A percentile compares a stretch with the other conserved stretches of the same genome.
Evolutionary conservation across 371 early-diverging fungal genomes (phyloP).

Genomic region (Syncephalis plumigaleata): DNA sequence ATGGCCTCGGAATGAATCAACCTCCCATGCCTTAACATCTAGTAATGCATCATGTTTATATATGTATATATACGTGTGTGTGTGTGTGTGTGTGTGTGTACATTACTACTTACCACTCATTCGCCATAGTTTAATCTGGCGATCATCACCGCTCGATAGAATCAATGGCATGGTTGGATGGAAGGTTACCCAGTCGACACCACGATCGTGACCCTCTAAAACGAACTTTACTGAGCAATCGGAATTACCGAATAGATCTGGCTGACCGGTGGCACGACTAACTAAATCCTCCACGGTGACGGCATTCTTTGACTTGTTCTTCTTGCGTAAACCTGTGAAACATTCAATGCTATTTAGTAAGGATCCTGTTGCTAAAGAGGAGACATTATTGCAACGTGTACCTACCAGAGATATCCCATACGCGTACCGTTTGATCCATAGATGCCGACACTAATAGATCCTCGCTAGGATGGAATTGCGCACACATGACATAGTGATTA

Average conservation of each 20-base stretch:
- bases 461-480: slow-evolving; percentile 93
- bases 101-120: slow-evolving; percentile 53
- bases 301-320: slow-evolving; percentile 31
- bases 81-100: background rate
- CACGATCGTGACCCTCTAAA: slow-evolving; percentile 97
- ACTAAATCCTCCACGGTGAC: slow-evolving; percentile 38
- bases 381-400: background rate
- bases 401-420: slow-evolving; percentile 95
- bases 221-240: slow-evolving; percentile 96
- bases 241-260: slow-evolving; percentile 86
- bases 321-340: slow-evolving; percentile 54
- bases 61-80: background rate
- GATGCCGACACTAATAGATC: slow-evolving; percentile 92
- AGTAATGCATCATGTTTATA: slow-evolving; percentile 1
- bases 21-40: slow-evolving; percentile 94
- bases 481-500: slow-evolving; percentile 99
- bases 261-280: slow-evolving; percentile 26
- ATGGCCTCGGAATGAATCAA: slow-evolving; percentile 95
- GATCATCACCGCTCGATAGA: slow-evolving; percentile 95
- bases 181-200: slow-evolving; percentile 97
- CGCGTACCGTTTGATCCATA: slow-evolving; percentile 95
- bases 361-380: background rate
- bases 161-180: slow-evolving; percentile 88
- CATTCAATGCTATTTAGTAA: slow-evolving; percentile 1
- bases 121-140: slow-evolving; percentile 96